These are phyloP conservation scores for Diaporthe ilicicola DNA, from an alignment of 2,329 filamentous ascomycete species.

Conservation along the genomic window DNA sequence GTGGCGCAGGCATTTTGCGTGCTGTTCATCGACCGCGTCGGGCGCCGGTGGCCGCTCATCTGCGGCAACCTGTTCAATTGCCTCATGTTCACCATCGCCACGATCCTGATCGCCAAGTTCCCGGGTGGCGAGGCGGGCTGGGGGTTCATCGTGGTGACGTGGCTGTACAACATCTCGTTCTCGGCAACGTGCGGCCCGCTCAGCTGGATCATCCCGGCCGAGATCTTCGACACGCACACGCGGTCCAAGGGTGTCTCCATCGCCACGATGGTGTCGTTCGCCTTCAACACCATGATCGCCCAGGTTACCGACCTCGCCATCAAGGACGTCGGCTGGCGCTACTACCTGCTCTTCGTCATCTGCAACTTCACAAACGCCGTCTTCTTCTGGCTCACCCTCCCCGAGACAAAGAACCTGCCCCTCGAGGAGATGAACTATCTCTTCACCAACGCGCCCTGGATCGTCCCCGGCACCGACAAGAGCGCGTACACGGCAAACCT, in stretches of 20 bases:
- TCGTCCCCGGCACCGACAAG: conserved; percentile 65
- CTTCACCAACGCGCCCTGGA: conserved; percentile 67
- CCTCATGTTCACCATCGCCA: conserved; percentile 76
- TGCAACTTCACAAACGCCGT: conserved; percentile 62
- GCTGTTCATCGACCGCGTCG: conserved; percentile 72
- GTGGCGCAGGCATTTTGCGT: conserved; percentile 75
- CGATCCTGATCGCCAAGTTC: conserved; percentile 52
- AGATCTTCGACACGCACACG: conserved; percentile 81
- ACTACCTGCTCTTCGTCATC: conserved; percentile 61
- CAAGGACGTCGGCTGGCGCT: conserved; percentile 53
- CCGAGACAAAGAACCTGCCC: conserved; percentile 68
- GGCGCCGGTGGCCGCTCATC: conserved; percentile 78
- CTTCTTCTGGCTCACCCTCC: conserved; percentile 68
- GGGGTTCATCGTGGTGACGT: conserved; percentile 80
- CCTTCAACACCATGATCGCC: conserved; percentile 64
- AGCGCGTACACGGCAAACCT: conserved; percentile 54
- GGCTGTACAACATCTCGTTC: conserved; percentile 84
- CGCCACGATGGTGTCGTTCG: conserved; percentile 76
- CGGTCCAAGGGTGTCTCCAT: conserved; percentile 79
- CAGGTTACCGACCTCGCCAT: conserved; percentile 57
- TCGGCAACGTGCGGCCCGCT: conserved; percentile 75
- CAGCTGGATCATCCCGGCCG: conserved; percentile 68
- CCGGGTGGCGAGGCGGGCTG: conserved; percentile 65
- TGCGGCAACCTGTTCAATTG: conserved; percentile 76
- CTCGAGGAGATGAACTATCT: conserved; percentile 73